phyloP scores from a whole-genome alignment of 1,139 yeast species.

The Candida buenavistaensis region DNA sequence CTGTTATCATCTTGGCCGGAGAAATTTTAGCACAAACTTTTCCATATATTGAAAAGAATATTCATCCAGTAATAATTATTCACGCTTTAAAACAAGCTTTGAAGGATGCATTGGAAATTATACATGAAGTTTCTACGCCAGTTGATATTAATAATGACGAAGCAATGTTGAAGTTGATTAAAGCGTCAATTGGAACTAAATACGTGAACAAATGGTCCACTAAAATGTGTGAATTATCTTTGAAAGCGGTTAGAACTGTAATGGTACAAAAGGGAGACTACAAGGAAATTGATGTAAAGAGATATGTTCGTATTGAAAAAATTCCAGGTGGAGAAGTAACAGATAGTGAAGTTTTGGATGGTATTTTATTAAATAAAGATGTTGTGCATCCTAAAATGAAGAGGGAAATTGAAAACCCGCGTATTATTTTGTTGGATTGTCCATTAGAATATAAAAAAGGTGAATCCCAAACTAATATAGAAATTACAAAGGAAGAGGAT shows the following conservation, averaged over 20 bases:
- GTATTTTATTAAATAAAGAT: constrained; percentile 92
- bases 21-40: constrained; percentile 94
- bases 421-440: constrained; percentile 86
- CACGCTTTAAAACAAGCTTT: constrained; percentile 92
- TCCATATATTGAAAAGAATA: constrained; percentile 90
- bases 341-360: constrained; percentile 84
- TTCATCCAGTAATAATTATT: constrained; percentile 95
- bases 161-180: constrained; percentile 84
- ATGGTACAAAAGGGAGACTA: constrained; percentile 63
- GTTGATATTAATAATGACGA: constrained; percentile 81
- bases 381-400: constrained; percentile 98
- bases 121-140: constrained; percentile 80
- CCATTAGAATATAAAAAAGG: constrained; percentile 99
- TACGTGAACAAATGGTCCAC: constrained; percentile 90
- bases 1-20: constrained; percentile 93
- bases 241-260: constrained; percentile 87
- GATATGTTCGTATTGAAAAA: constrained; percentile 92
- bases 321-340: constrained; percentile 97
- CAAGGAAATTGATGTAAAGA: constrained; percentile 88
- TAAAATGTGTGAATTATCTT: constrained; percentile 86
- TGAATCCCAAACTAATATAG: constrained; percentile 97
- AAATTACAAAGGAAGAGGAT: constrained; percentile 93
- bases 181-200: constrained; percentile 94
- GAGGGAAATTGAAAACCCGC: constrained; percentile 83
- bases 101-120: constrained; percentile 84